Base-by-base conservation (phyloP, 2,329 filamentous ascomycete species). In the Tricladium varicosporioides region DNA sequence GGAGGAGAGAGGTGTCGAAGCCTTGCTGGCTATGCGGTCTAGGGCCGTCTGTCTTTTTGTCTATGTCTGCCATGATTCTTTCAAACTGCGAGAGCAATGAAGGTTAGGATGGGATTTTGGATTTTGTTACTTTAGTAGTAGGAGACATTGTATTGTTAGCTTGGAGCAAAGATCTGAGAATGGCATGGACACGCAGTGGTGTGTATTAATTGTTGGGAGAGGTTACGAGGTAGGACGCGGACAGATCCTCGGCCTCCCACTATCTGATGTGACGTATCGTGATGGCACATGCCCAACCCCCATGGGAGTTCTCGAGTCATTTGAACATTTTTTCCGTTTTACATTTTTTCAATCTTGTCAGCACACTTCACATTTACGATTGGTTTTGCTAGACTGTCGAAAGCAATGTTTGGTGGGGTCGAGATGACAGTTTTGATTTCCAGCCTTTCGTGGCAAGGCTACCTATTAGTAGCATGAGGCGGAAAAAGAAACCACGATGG, bases 1-100 rank as follows among this genome's bases (percentile, higher is more conserved):
- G 92, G 16, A 97, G 80, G 40, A 75, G 77, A 14, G 80, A 79
- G 59, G 81, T 78, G 72, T 94, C 88, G 74, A 88, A 92, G 47
- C 81, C 83, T 62, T 86, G 79, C 43, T 77, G 84, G 64, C 85
- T 85, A 48, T 75, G 74, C 33, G 78, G 86, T 63, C 85, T 84
- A 42, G 77, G 77, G 27, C 78, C 78, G 61, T 81, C 76, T 48
- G 76, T 79, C 47, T 69, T 69, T 65, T 64, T 62, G 27, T 57
- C 50, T 19, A 68, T 47, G 52, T 71, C 69, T 48, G 69, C 70
- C 70, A 72, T 72, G n/a, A n/a, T n/a, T n/a, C n/a, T n/a, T n/a
- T n/a, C n/a, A n/a, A n/a, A n/a, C n/a, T n/a, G n/a, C n/a, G n/a
- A n/a, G n/a, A n/a, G n/a, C n/a, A n/a, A n/a, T n/a, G n/a, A n/a